Base-by-base conservation (phyloP, 768 basidiomycete species). In the Tulasnella sp. region DNA sequence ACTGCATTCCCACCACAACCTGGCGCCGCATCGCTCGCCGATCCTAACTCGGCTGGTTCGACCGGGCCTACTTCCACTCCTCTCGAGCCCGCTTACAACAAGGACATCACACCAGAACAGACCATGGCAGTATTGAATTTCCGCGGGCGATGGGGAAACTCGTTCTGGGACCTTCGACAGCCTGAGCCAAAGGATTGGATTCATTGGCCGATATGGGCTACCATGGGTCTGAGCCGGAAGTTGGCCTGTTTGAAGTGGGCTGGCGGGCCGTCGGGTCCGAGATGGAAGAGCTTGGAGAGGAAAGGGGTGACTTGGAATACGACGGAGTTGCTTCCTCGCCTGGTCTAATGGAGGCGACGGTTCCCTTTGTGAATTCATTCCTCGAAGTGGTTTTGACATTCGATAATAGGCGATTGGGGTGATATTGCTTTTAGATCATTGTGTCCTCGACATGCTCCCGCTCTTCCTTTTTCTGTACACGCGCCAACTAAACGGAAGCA, bases 281-380 rank as follows among this genome's bases (percentile, higher is more conserved):
- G 59, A 24, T 45, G 56, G 30, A 63, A 63, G 61, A 63, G 61
- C 50, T 58, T 63, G 61, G 61, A 63, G 15, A 29, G 61, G 24
- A 42, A 61, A 48, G 56, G 58, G 8, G 49, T 63, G 30, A 60
- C 45, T 43, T 54, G 61, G 56, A 59, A 59, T 59, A 56, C 55
- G 21, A 50, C 58, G 48, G 48, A 27, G 11, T 47, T 50, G 21
- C 42, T 50, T 4, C 29, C 48, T 23, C 27, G 49, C 3, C 24
- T 56, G 7, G 55, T 47, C 24, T 56, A 29, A 44, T 38, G 34
- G 34, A 15, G 5, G 34, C 7, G 34, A 15, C 34, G 7, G 34
- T n/a, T n/a, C n/a, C n/a, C n/a, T n/a, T n/a, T n/a, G n/a, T n/a
- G n/a, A n/a, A n/a, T n/a, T n/a, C n/a, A n/a, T n/a, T n/a, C n/a